phyloP scores from a whole-genome alignment of 1,284 basidiomycete genomes.

The Lentinula novae-zelandiae region DNA sequence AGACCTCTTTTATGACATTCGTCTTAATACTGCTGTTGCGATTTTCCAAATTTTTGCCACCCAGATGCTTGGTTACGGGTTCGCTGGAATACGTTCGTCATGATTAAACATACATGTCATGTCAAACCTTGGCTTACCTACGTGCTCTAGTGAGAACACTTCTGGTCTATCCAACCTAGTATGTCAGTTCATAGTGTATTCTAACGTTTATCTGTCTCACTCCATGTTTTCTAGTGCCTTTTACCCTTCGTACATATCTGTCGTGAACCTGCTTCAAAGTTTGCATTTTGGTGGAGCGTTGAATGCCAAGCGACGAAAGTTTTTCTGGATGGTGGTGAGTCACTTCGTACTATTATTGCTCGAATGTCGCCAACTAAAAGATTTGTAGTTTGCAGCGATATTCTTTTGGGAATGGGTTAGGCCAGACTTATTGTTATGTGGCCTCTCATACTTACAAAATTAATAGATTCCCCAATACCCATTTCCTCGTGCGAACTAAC shows the following conservation, averaged over 20 bases:
- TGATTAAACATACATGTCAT: background rate
- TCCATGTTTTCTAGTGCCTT: conserved; percentile 32
- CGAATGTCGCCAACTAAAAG: conserved; percentile 4
- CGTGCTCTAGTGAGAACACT: conserved; percentile 37
- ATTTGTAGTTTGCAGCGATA: conserved; percentile 37
- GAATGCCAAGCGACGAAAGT: conserved; percentile 46
- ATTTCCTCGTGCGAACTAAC: conserved; percentile 27
- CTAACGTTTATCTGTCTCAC: background rate
- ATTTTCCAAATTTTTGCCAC: conserved; percentile 56
- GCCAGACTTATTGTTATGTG: background rate
- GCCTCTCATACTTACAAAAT: background rate
- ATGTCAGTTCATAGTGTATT: conserved; percentile 13
- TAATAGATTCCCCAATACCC: conserved; percentile 41
- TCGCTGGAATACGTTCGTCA: conserved; percentile 43
- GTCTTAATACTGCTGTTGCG: conserved; percentile 45
- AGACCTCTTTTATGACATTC: conserved; percentile 51
- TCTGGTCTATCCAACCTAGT: conserved; percentile 60
- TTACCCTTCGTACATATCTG: conserved; percentile 48
- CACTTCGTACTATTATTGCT: background rate
- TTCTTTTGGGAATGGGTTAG: conserved; percentile 36
- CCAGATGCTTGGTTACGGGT: conserved; percentile 57
- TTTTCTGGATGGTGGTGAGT: conserved; percentile 53
- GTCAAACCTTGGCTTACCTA: conserved; percentile 11
- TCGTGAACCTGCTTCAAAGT: conserved; percentile 49
- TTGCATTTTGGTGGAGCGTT: conserved; percentile 48